A percentile compares a stretch with the other conserved stretches of the same genome.
phyloP scores from a whole-genome alignment of 495 filamentous ascomycete species.

The Penicillium alfredii region DNA sequence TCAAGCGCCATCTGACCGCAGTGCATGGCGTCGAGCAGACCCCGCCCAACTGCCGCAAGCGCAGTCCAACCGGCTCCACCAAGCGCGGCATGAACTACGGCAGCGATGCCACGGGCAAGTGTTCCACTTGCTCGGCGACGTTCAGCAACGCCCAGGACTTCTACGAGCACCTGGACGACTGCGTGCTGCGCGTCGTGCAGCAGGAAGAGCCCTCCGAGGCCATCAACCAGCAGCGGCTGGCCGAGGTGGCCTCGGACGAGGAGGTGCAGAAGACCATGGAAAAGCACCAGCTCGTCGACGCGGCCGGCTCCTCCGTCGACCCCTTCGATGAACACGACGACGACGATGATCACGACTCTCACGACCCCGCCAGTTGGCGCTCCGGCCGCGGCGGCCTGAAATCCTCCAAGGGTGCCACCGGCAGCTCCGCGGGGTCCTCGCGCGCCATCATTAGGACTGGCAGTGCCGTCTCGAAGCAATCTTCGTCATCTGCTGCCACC shows the following conservation, averaged over 20 bases:
- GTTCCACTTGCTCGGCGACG: slow-evolving; percentile 86
- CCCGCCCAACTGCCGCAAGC: slow-evolving; percentile 91
- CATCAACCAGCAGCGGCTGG: slow-evolving; percentile 83
- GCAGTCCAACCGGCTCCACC: slow-evolving; percentile 47
- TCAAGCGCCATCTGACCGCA: slow-evolving; percentile 93
- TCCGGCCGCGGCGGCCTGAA: slow-evolving; percentile 47
- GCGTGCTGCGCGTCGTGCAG: slow-evolving; percentile 93
- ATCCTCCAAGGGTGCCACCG: slow-evolving; percentile 29
- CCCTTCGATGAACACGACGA: slow-evolving; percentile 52
- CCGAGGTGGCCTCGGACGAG: slow-evolving; percentile 75
- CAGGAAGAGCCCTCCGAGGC: slow-evolving; percentile 94
- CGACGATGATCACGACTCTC: slow-evolving; percentile 60
- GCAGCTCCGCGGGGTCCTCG: slow-evolving; percentile 30
- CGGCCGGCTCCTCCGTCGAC: slow-evolving; percentile 42
- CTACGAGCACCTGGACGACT: slow-evolving; percentile 99
- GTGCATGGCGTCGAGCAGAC: slow-evolving; percentile 95
- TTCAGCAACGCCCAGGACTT: slow-evolving; percentile 96
- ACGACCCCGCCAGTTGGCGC: slow-evolving; percentile 38
- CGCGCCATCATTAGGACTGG: slow-evolving; percentile 46
- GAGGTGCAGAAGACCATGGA: slow-evolving; percentile 79
- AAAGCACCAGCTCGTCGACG: slow-evolving; percentile 65
- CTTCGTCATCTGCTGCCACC: slow-evolving; percentile 20
- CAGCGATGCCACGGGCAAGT: slow-evolving; percentile 81
- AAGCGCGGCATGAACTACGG: slow-evolving; percentile 57
- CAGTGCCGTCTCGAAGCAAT: slow-evolving; percentile 42